Conservation (phyloP, 176 grass and related monocot species). For the Musa beccarii region DNA sequence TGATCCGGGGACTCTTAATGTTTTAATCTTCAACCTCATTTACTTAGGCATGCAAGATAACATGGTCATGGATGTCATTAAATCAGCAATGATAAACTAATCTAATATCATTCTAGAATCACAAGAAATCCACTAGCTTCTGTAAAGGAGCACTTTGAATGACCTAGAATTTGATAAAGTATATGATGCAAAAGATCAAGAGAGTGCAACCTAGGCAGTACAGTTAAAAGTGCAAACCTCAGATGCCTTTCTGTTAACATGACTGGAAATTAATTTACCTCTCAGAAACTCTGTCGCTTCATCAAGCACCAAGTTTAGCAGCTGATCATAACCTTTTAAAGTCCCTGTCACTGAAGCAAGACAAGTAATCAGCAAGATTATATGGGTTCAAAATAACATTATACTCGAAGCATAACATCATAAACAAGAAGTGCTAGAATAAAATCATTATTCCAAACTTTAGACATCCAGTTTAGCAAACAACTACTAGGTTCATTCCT, state of each 20-base stretch:
- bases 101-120: too few species aligned
- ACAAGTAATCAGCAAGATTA: neutral
- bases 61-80: too few species aligned
- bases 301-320: conserved; percentile 81
- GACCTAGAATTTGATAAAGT: neutral
- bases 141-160: too few species aligned
- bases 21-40: too few species aligned
- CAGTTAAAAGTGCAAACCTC: neutral
- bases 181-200: neutral
- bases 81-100: too few species aligned
- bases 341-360: conserved; percentile 56
- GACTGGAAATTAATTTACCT: conserved; percentile 27
- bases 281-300: conserved; percentile 72
- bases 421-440: neutral
- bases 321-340: conserved; percentile 81
- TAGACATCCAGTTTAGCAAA: neutral
- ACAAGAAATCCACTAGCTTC: too few species aligned
- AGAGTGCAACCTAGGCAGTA: neutral
- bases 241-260: neutral
- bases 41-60: too few species aligned
- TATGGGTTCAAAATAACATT: neutral
- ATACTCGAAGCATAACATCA: too few species aligned
- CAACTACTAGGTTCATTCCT: neutral
- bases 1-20: too few species aligned
- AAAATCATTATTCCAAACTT: neutral